Evolutionary conservation across 2,329 filamentous ascomycete species (phyloP).

Genomic region (Sordariomycetes sp.): DNA sequence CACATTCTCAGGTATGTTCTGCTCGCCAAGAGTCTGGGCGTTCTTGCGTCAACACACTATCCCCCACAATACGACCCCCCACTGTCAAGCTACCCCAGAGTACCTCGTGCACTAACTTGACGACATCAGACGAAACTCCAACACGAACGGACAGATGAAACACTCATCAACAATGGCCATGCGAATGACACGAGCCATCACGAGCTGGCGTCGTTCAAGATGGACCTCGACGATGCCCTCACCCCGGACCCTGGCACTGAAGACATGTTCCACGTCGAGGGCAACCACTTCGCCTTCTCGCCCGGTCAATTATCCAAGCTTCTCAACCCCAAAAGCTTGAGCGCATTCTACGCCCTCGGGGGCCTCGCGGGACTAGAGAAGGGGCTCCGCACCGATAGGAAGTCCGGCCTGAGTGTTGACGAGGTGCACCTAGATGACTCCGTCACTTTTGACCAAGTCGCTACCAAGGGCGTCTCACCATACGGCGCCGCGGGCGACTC

Average conservation of each 20-base stretch:
- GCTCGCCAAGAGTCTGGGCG: not conserved
- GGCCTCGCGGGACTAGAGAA: constrained; percentile 61
- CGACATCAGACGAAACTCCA: not conserved
- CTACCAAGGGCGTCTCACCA: constrained; percentile 2
- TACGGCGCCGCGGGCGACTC: constrained; percentile 3
- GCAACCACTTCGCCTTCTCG: constrained; percentile 61
- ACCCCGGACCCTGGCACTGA: constrained; percentile 55
- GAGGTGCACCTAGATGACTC: constrained; percentile 50
- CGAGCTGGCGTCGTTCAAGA: not conserved
- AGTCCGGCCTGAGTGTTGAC: constrained; percentile 55
- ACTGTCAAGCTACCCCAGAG: not conserved
- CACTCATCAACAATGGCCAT: not conserved
- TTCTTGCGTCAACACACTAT: not conserved
- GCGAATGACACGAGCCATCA: not conserved
- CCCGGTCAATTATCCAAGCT: constrained; percentile 65
- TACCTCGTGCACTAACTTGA: not conserved
- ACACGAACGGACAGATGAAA: not conserved
- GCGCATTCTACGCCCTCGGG: constrained; percentile 63
- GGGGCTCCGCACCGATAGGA: constrained; percentile 53
- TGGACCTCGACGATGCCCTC: constrained; percentile 16
- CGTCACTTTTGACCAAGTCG: constrained; percentile 53
- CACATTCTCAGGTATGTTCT: not conserved
- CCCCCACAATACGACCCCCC: not conserved
- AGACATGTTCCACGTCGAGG: constrained; percentile 51
- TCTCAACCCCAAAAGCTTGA: constrained; percentile 65